These are phyloP conservation scores for Penicillium manginii DNA, from an alignment of 495 filamentous ascomycete species.

Conservation along the genomic window DNA sequence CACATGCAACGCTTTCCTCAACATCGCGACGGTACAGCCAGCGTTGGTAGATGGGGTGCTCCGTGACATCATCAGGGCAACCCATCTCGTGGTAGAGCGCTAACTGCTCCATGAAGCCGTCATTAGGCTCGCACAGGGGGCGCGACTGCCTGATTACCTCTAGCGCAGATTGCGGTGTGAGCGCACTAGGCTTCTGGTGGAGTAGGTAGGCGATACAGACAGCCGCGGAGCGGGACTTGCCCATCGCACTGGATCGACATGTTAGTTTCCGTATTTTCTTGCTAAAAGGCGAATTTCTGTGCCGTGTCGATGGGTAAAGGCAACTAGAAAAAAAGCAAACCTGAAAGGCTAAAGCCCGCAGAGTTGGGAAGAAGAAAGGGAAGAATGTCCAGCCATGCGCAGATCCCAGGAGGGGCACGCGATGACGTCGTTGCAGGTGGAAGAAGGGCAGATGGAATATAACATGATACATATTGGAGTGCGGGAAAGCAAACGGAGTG, in stretches of 20 bases:
- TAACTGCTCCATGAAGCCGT: conserved; percentile 86
- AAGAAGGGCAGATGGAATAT: conserved; percentile 7
- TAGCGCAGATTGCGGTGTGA: conserved; percentile 64
- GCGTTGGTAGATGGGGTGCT: conserved; percentile 75
- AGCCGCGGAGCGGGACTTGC: conserved; percentile 88
- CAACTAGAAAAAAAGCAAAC: conserved; percentile 8
- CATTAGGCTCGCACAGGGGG: conserved; percentile 80
- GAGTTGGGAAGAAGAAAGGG: conserved; percentile 6
- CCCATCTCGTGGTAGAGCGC: conserved; percentile 84
- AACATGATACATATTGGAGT: not conserved
- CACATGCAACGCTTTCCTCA: conserved; percentile 68
- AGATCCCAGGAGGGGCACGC: conserved; percentile 21
- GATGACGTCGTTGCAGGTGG: conserved; percentile 23
- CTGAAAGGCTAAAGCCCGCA: conserved; percentile 4
- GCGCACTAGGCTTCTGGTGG: conserved; percentile 54
- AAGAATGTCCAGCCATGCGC: conserved; percentile 17
- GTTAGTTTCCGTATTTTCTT: conserved; percentile 27
- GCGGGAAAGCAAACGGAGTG: not conserved
- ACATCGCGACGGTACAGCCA: conserved; percentile 86
- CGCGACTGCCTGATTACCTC: conserved; percentile 64
- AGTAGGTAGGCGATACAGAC: conserved; percentile 86
- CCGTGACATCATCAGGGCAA: conserved; percentile 69
- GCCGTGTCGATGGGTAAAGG: not conserved
- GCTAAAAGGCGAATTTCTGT: not conserved
- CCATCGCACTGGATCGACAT: conserved; percentile 76